Evolutionary conservation across 179 eudicot genomes (phyloP).

Genomic region (Camellia oleifera): DNA sequence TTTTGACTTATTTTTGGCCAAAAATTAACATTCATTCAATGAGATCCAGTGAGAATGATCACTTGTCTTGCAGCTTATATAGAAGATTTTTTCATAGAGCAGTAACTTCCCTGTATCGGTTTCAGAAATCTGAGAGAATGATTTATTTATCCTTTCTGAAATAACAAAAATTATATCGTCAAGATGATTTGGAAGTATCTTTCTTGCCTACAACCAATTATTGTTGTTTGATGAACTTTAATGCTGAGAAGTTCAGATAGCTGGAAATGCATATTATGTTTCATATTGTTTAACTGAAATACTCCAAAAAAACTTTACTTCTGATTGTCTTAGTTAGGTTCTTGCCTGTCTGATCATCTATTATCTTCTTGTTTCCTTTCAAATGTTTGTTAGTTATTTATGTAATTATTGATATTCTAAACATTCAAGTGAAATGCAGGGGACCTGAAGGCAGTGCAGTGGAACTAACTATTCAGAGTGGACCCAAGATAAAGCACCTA

Average conservation of each 20-base stretch:
- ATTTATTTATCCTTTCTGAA: background rate
- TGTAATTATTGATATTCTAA: background rate
- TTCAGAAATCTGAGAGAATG: background rate
- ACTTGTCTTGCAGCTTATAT: background rate
- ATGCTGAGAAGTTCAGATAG: background rate
- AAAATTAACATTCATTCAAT: background rate
- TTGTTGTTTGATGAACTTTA: background rate
- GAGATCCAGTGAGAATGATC: background rate
- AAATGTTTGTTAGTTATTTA: background rate
- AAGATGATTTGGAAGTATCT: background rate
- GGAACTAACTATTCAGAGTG: constrained; percentile 60
- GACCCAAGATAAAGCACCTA: constrained; percentile 55
- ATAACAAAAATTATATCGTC: background rate
- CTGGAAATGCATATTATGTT: background rate
- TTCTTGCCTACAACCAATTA: background rate
- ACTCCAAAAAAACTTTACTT: background rate
- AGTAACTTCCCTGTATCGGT: background rate
- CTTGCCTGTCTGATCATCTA: background rate
- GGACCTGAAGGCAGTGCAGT: constrained; percentile 93
- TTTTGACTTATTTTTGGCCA: constrained; percentile 3
- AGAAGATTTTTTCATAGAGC: background rate
- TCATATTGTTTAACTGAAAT: background rate
- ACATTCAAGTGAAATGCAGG: constrained; percentile 40
- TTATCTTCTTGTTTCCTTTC: background rate
- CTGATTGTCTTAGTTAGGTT: background rate